Conservation (phyloP, 768 basidiomycete species). For the Clavaria fumosa region DNA sequence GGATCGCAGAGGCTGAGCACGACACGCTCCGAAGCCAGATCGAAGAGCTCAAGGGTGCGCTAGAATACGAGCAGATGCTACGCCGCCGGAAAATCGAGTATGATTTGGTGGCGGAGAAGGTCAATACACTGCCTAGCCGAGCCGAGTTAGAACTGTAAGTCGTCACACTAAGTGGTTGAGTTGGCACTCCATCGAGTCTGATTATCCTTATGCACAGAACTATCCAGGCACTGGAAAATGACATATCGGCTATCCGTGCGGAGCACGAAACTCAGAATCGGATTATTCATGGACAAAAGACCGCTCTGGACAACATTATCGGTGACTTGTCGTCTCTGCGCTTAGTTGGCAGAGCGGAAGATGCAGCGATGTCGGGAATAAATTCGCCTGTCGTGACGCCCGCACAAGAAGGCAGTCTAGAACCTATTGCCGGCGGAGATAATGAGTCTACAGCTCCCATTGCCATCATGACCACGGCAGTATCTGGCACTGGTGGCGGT, state of each 20-base stretch:
- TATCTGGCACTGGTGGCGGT: slow-evolving; percentile 10
- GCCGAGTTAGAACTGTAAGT: slow-evolving; percentile 67
- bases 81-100: slow-evolving; percentile 76
- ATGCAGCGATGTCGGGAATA: slow-evolving; percentile 26
- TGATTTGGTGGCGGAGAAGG: slow-evolving; percentile 69
- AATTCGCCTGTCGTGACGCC: slow-evolving; percentile 36
- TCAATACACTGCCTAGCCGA: slow-evolving; percentile 60
- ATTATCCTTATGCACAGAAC: slow-evolving; percentile 27
- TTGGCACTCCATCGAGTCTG: neutral
- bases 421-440: slow-evolving; percentile 11
- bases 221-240: slow-evolving; percentile 56
- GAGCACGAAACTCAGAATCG: slow-evolving; percentile 65
- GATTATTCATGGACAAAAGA: slow-evolving; percentile 50
- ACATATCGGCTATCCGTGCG: slow-evolving; percentile 56
- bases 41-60: slow-evolving; percentile 54
- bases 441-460: slow-evolving; percentile 1
- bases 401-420: slow-evolving; percentile 21
- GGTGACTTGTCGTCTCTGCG: slow-evolving; percentile 44
- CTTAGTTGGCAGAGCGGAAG: slow-evolving; percentile 54
- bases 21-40: slow-evolving; percentile 53
- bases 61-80: slow-evolving; percentile 67
- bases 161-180: neutral
- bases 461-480: slow-evolving; percentile 5
- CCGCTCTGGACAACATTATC: slow-evolving; percentile 51
- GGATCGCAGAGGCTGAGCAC: slow-evolving; percentile 49